A percentile compares a stretch with the other conserved stretches of the same genome.
Conservation (phyloP, 192 early-diverging fungal genomes). For the Linnemannia zychae region DNA sequence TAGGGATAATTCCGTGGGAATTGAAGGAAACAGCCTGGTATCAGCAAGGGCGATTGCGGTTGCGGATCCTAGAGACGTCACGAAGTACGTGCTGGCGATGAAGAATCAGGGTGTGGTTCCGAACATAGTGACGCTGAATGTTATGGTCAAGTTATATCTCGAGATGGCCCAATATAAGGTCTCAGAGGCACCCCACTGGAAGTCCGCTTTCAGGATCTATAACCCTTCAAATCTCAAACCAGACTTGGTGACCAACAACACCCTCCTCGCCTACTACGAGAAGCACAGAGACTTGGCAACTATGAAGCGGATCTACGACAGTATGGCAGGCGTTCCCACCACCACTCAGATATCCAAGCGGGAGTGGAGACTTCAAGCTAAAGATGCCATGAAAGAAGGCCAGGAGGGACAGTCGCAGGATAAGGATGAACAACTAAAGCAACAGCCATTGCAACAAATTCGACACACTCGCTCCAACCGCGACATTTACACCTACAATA, state of each 20-base stretch:
- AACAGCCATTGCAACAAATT: background rate
- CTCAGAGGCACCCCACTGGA: conserved; percentile 30
- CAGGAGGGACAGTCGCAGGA: background rate
- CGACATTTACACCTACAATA: conserved; percentile 55
- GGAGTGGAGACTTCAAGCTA: background rate
- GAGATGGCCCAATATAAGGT: conserved; percentile 49
- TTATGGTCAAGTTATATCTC: conserved; percentile 40
- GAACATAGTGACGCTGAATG: conserved; percentile 30
- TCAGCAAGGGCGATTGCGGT: conserved; percentile 15
- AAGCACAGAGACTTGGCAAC: conserved; percentile 29
- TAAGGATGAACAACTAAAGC: background rate
- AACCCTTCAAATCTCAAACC: conserved; percentile 35
- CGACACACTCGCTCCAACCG: conserved; percentile 25
- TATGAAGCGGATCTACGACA: conserved; percentile 41
- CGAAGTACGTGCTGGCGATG: conserved; percentile 33
- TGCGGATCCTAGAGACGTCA: conserved; percentile 32
- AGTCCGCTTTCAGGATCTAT: conserved; percentile 27
- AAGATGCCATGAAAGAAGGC: background rate
- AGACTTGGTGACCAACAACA: conserved; percentile 46
- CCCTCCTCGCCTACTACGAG: conserved; percentile 43
- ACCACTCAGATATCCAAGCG: background rate
- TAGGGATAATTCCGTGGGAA: no score
- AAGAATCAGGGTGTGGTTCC: conserved; percentile 16
- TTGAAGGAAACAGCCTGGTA: background rate
- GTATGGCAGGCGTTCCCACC: conserved; percentile 24